Evolutionary conservation across 73 alveolate species (phyloP), one percentile per base, ranked within the genome.

Genomic region (Symbiodinium natans): DNA sequence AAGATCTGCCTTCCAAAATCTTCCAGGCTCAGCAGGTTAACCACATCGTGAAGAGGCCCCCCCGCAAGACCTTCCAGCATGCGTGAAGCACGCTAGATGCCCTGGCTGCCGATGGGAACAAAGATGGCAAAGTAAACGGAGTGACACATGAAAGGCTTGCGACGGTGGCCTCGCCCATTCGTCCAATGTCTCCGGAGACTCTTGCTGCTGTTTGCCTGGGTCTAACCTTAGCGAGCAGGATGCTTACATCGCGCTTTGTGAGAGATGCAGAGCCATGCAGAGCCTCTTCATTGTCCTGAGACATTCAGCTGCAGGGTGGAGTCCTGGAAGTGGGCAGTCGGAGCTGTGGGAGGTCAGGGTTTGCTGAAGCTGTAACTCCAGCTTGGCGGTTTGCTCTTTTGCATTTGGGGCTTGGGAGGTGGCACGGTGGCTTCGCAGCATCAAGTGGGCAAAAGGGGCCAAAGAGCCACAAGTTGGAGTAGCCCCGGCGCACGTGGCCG

Each of bases 191-290:
- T 21, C 74, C 97, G 39, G 97, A 90, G 89, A 73, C 97, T 7
- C 25, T 90, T 31, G 97, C 97, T 29, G 83, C 97, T 1, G 89
- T 90, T 5, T 71, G 97, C 88, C 33, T 90, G 97, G 97, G 97
- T 27, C 39, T 90, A 31, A 42, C 97, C 19, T 41, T 90, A 31
- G 25, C 52, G 31, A 11, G 92, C 42, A 17, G 43, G 92, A 17
- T 27, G 34, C 92, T 41, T 59, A 27, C 23, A 34, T 33, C 2
- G 21, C 17, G 83, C 39, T 33, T 29, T 71, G 83, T 29, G 83
- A 10, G 75, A 56, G 75, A 56, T 29, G 17, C 75, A 21, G 27
- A 56, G 27, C 75, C 17, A 21, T 21, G 75, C 17, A 29, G 1
- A 29, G n/a, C n/a, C n/a, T n/a, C n/a, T n/a, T n/a, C n/a, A 29